Base-by-base conservation (phyloP, 1,139 yeast species). In the Scheffersomyces illinoinensis region DNA sequence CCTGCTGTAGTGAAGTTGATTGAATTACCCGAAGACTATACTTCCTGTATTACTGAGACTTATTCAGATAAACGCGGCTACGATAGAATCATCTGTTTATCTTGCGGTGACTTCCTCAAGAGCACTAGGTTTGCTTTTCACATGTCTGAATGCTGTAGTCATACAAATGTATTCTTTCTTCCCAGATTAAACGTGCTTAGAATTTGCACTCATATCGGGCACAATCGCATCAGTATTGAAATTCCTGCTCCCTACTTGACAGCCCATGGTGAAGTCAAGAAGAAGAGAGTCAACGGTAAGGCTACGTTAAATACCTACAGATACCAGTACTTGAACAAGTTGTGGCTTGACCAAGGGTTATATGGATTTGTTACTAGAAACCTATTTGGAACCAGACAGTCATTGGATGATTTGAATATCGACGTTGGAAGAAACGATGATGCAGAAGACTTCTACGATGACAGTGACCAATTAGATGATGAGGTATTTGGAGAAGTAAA, bases 171-270 rank as follows among this genome's bases (percentile, higher is more conserved):
- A 0, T 83, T 81, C 62, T 79, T 81, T 62, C 74, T 76, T 54
- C 89, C 89, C 14, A 64, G 72, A 24, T 60, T 63, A 50, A 78
- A 76, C 57, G 48, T 69, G 33, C 73, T 84, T 19, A 75, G 78
- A 55, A 66, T 84, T n/a, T 68, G 72, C 57, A 56, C 79, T 20
- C 73, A 76, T 71, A 62, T 78, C 64, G 70, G 72, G 1, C 57
- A 55, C 12, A 59, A 70, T 62, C 80, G 71, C 52, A 72, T 68
- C 4, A 71, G 70, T 53, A 62, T 75, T 2, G 70, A 73, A 47
- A 73, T 84, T 24, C 79, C 83, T 18, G 90, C 91, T 0, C 95
- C 95, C 1, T 90, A 89, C 67, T 74, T 90, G 67, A 88, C 91
- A 55, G 76, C 79, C 5, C 92, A 89, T 69, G 96, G 96, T 39